A percentile compares a stretch with the other conserved stretches of the same genome.
Conservation (phyloP, 139 green algal genomes). For the Chlamydomonas applanata region DNA sequence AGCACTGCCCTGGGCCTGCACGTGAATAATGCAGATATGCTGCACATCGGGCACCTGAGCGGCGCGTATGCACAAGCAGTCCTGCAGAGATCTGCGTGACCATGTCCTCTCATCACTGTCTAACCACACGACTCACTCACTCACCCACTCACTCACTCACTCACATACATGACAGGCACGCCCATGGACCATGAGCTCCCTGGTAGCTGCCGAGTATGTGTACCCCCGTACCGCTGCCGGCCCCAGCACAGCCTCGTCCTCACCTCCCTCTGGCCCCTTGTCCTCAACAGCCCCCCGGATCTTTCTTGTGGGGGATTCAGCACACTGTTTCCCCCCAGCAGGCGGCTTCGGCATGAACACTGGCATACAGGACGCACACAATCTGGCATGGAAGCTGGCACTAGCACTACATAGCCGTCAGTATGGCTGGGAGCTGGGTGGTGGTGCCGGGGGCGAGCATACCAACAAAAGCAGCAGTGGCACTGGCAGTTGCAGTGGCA, state of each 20-base stretch:
- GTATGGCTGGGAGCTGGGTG: background rate
- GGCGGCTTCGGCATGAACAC: conserved; percentile 98
- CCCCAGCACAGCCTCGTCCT: background rate
- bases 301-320: conserved; percentile 88
- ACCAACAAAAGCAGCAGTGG: background rate
- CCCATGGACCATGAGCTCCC: conserved; percentile 85
- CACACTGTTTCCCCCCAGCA: conserved; percentile 87
- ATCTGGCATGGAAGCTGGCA: conserved; percentile 94
- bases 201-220: conserved; percentile 62
- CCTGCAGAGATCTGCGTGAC: too few species aligned
- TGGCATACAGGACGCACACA: conserved; percentile 90
- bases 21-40: too few species aligned
- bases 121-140: too few species aligned
- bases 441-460: background rate
- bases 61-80: too few species aligned
- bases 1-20: too few species aligned
- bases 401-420: conserved; percentile 44
- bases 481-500: background rate
- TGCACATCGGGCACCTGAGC: too few species aligned
- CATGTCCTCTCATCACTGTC: too few species aligned
- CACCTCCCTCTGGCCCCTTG: background rate
- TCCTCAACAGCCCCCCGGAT: conserved; percentile 40
- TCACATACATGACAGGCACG: too few species aligned
- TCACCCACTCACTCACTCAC: too few species aligned
- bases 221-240: background rate